Evolutionary conservation across 768 basidiomycete genomes (phyloP), one percentile per base, ranked within the genome.

Genomic region (Xanthoconium purpureum): DNA sequence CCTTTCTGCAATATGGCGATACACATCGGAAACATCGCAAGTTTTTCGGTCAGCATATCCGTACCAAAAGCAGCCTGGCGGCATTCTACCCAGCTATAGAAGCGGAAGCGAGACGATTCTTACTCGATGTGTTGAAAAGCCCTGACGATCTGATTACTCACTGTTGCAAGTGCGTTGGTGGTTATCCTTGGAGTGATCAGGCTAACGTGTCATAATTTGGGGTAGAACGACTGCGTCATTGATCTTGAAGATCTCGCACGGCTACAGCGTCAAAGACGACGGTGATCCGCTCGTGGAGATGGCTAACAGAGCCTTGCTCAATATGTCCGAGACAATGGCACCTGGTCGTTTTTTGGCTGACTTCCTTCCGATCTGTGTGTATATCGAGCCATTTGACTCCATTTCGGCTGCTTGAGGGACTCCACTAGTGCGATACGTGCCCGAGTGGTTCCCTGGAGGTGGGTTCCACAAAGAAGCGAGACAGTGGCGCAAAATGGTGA

Each of bases 1-100:
- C 13, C 6, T 60, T 66, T 36, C 18, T 58, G 20, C 58, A 55
- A 33, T 59, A 58, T 8, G 53, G 50, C 5, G 56, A 60, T 8
- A 51, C 32, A 1, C 24, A 55, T 15, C 55, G 51, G 5, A 51
- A 57, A n/a, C 30, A 56, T 32, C 48, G 57, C 45, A 63, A 38
- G 24, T 50, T 58, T 14, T 47, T 59, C n/a, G 52, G 35, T 33
- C 54, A 18, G 11, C 49, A 54, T 8, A 47, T 63, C 5, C 58
- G 62, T 1, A 59, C 40, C n/a, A 63, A 48, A 36, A 47, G 12
- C 11, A 58, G 50, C 9, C 3, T 63, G 1, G 32, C 32, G 20
- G 38, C 49, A 0, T 63, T 61, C 14, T 17, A 59, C 30, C 24
- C 42, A 7, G 20, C 37, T 1, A 56, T 55, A 49, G 54, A 56